Percentiles rank a stretch among this genome's conserved stretches.
Conservation (phyloP, 768 basidiomycete species). For the Crucibulum laeve region DNA sequence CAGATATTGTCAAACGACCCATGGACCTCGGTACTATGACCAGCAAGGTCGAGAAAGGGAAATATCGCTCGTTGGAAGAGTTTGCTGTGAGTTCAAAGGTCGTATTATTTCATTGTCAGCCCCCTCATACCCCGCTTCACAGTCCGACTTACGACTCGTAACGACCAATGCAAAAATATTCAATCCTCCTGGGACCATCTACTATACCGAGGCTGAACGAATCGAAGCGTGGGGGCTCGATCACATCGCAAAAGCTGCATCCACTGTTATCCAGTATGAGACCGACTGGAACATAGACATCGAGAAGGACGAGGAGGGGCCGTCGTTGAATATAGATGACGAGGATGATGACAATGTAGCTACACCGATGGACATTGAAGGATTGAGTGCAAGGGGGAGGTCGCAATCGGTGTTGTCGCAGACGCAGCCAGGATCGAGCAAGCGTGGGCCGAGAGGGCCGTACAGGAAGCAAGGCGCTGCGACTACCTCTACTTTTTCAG, state of each 20-base stretch:
- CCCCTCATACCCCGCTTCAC: constrained; percentile 5
- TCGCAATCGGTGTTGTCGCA: constrained; percentile 44
- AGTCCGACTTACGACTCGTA: constrained; percentile 72
- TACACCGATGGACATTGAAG: constrained; percentile 45
- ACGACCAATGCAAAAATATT: constrained; percentile 71
- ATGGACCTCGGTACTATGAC: constrained; percentile 94
- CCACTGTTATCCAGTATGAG: constrained; percentile 77
- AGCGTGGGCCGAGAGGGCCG: constrained; percentile 47
- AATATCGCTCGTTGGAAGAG: constrained; percentile 77
- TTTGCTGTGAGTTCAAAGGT: constrained; percentile 54
- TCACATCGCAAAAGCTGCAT: constrained; percentile 65
- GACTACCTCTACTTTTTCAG: constrained; percentile 23
- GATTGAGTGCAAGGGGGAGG: constrained; percentile 27
- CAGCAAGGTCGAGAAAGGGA: constrained; percentile 68
- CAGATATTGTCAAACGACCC: constrained; percentile 70
- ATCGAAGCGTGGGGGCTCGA: constrained; percentile 70
- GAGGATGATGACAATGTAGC: constrained; percentile 29
- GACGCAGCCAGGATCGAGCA: constrained; percentile 28
- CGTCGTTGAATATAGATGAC: constrained; percentile 32
- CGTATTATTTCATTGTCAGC: constrained; percentile 3
- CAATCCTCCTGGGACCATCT: constrained; percentile 72
- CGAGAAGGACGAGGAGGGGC: constrained; percentile 58
- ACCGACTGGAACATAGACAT: constrained; percentile 83
- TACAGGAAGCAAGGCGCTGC: constrained; percentile 41
- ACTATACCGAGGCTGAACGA: constrained; percentile 68